phyloP scores from a whole-genome alignment of 176 grass and related monocot genomes.

The Musa acuminata region DNA sequence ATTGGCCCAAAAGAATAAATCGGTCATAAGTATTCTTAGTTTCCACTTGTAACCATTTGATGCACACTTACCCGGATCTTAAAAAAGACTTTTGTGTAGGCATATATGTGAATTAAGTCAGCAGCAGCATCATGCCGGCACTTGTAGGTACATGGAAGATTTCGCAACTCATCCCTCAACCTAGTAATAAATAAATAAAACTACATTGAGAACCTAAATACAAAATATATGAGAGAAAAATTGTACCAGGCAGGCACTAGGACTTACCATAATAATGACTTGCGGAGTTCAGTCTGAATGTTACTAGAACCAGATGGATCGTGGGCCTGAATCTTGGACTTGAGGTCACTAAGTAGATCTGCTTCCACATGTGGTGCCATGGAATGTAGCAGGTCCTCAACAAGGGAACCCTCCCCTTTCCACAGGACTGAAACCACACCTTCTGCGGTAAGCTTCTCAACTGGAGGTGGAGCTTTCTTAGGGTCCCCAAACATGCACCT shows the following conservation, averaged over 20 bases:
- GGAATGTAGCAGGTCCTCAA: constrained; percentile 59
- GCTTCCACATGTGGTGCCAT: constrained; percentile 85
- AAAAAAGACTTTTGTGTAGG: constrained; percentile 94
- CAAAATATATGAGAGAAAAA: constrained; percentile 6
- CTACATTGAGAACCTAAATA: neutral
- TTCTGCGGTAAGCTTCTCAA: constrained; percentile 64
- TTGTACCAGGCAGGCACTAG: neutral
- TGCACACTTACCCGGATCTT: constrained; percentile 53
- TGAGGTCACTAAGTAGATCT: constrained; percentile 55
- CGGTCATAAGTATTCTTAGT: neutral
- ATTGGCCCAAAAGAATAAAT: constrained; percentile 7
- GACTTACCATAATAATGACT: constrained; percentile 75
- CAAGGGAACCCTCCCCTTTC: constrained; percentile 83
- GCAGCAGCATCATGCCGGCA: constrained; percentile 95
- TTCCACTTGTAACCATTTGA: neutral
- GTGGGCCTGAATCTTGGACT: constrained; percentile 61
- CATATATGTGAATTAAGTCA: constrained; percentile 97
- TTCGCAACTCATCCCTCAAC: constrained; percentile 86
- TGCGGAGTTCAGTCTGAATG: constrained; percentile 42
- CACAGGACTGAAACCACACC: constrained; percentile 61
- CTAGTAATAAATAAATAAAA: constrained; percentile 27
- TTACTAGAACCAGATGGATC: constrained; percentile 73
- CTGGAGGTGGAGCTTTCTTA: constrained; percentile 83
- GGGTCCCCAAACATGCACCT: constrained; percentile 60
- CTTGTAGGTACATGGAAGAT: constrained; percentile 73